Percentiles rank a stretch among this genome's conserved stretches.
These are phyloP conservation scores for Sergeia podlipaevii DNA, from an alignment of 208 protist species.

Conservation along the genomic window DNA sequence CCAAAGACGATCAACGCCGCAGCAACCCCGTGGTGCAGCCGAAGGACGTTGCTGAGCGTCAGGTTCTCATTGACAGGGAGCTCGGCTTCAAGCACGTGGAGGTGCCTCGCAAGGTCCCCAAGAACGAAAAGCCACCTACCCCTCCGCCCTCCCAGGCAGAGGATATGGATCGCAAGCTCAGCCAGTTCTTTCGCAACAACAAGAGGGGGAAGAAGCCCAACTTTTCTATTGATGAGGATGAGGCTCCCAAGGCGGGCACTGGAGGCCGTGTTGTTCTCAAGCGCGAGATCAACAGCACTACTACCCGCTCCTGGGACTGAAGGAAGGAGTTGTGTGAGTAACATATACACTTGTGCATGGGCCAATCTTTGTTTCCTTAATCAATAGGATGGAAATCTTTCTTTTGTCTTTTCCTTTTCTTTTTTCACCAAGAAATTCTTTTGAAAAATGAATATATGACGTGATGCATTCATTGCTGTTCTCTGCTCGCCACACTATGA, in stretches of 20 bases:
- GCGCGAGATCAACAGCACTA: conserved; percentile 30
- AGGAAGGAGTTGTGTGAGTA: neutral
- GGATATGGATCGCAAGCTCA: conserved; percentile 73
- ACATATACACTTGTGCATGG: neutral
- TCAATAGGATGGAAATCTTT: no score
- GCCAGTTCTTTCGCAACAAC: conserved; percentile 60
- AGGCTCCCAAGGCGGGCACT: neutral
- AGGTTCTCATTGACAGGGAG: conserved; percentile 35
- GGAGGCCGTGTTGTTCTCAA: conserved; percentile 31
- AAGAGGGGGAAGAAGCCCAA: conserved; percentile 28
- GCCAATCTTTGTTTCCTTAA: neutral
- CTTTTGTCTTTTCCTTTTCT: no score
- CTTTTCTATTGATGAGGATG: conserved; percentile 13
- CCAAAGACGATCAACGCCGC: conserved; percentile 10
- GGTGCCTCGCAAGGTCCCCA: neutral
- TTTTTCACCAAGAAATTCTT: no score
- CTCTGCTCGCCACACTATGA: no score
- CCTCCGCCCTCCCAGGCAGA: conserved; percentile 17
- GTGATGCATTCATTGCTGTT: no score
- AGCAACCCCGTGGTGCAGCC: conserved; percentile 9
- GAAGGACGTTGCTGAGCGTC: conserved; percentile 17
- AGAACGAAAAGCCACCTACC: conserved; percentile 7
- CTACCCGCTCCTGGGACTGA: conserved; percentile 23
- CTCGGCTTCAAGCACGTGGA: conserved; percentile 29
- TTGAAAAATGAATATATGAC: no score